Evolutionary conservation across 2,329 filamentous ascomycete genomes (phyloP).

Genomic region (Stenocarpella maydis): DNA sequence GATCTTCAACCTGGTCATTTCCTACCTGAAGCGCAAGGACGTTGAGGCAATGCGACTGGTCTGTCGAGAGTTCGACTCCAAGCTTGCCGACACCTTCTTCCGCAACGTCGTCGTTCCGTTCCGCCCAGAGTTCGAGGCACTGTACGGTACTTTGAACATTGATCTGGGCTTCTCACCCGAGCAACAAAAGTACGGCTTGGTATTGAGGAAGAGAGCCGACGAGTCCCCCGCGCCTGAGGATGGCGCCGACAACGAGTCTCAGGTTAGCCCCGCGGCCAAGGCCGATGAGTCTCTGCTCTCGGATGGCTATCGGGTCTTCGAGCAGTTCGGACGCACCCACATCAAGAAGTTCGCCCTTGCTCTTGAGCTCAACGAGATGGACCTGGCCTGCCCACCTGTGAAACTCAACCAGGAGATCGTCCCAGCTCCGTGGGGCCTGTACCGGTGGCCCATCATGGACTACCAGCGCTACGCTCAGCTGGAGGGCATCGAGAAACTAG

Average conservation of each 20-base stretch:
- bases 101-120: conserved; percentile 72
- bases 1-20: conserved; percentile 65
- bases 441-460: conserved; percentile 68
- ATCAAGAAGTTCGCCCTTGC: conserved; percentile 72
- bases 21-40: conserved; percentile 63
- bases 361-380: conserved; percentile 69
- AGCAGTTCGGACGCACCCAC: conserved; percentile 63
- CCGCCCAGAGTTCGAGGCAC: conserved; percentile 60
- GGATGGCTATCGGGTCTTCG: conserved; percentile 67
- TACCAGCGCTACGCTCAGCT: conserved; percentile 68
- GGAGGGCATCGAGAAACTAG: conserved; percentile 67
- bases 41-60: conserved; percentile 69
- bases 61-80: conserved; percentile 58
- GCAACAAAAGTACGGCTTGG: conserved; percentile 35
- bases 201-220: conserved; percentile 39
- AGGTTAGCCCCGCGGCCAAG: conserved; percentile 35
- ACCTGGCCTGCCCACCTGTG: conserved; percentile 58
- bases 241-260: not conserved
- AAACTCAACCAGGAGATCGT: conserved; percentile 64
- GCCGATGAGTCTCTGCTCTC: conserved; percentile 46
- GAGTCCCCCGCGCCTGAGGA: not conserved
- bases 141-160: conserved; percentile 49
- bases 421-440: conserved; percentile 69
- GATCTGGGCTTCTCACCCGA: conserved; percentile 36
- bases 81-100: conserved; percentile 56